Evolutionary conservation across 495 filamentous ascomycete genomes (phyloP).

Genomic region (Aspergillus cavernicola): DNA sequence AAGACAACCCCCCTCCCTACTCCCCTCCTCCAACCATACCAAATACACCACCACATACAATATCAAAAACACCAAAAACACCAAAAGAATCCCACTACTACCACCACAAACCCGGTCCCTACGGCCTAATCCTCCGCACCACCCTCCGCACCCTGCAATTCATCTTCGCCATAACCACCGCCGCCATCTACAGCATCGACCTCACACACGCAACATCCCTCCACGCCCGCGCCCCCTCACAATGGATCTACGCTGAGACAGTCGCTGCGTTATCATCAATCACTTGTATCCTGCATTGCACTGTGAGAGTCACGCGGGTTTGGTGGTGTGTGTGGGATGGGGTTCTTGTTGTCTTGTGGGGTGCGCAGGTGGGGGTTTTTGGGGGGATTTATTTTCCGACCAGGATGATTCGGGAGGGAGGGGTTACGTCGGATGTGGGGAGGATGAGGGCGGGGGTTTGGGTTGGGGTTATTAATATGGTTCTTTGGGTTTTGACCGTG

Average conservation of each 20-base stretch:
- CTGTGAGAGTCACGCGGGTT: conserved; percentile 54
- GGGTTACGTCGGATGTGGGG: conserved; percentile 30
- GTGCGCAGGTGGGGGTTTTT: conserved; percentile 67
- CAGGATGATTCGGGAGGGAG: conserved; percentile 46
- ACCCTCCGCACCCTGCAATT: conserved; percentile 62
- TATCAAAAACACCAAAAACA: no score
- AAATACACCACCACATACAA: no score
- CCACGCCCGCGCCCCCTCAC: conserved; percentile 47
- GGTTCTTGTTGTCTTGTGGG: conserved; percentile 66
- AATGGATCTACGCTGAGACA: conserved; percentile 70
- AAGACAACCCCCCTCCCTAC: no score
- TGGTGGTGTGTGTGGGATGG: conserved; percentile 59
- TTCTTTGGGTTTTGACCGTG: conserved; percentile 62
- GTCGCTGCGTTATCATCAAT: conserved; percentile 56
- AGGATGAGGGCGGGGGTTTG: conserved; percentile 76
- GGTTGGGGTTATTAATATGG: conserved; percentile 61
- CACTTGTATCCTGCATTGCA: conserved; percentile 53
- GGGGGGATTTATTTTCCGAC: conserved; percentile 62
- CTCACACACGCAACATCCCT: conserved; percentile 50
- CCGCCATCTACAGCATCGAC: conserved; percentile 67
- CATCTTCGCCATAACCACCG: conserved; percentile 61
- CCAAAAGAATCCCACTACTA: no score
- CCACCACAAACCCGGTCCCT: background rate
- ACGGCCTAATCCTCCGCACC: conserved; percentile 27
- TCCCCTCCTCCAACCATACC: no score